These are phyloP conservation scores for Hyaloscypha hepaticicola DNA, from an alignment of 495 filamentous ascomycete genomes.

Conservation along the genomic window DNA sequence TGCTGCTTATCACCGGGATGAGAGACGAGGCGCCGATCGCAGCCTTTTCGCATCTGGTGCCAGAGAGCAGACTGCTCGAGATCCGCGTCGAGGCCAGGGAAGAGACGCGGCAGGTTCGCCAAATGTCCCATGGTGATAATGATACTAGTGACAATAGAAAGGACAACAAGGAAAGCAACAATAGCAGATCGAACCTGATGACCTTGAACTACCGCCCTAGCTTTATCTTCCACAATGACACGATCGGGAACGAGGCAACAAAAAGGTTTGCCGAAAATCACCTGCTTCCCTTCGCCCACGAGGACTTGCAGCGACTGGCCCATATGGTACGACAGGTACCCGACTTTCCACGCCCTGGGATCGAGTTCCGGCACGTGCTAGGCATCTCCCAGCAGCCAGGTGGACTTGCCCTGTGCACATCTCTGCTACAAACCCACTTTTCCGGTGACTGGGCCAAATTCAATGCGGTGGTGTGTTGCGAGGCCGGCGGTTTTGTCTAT, in stretches of 20 bases:
- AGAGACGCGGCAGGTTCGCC: constrained; percentile 43
- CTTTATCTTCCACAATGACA: constrained; percentile 54
- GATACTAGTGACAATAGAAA: constrained; percentile 28
- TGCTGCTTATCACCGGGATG: constrained; percentile 65
- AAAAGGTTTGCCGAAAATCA: constrained; percentile 44
- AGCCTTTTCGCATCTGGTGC: constrained; percentile 54
- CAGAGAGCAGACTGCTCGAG: constrained; percentile 54
- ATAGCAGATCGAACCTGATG: constrained; percentile 34
- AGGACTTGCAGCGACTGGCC: constrained; percentile 49
- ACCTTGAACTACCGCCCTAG: constrained; percentile 42
- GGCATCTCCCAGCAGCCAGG: constrained; percentile 53
- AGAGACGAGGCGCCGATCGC: constrained; percentile 62
- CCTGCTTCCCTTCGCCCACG: constrained; percentile 52
- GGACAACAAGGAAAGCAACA: constrained; percentile 33
- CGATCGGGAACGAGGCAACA: constrained; percentile 38
- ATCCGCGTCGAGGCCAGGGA: constrained; percentile 49
- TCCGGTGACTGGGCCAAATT: constrained; percentile 49
- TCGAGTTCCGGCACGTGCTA: constrained; percentile 61
- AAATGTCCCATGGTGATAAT: constrained; percentile 33
- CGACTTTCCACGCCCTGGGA: constrained; percentile 51
- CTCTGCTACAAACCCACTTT: constrained; percentile 51
- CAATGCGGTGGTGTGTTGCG: constrained; percentile 50
- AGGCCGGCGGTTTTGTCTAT: constrained; percentile 59
- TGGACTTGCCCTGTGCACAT: constrained; percentile 54
- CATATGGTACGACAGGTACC: constrained; percentile 51